phyloP scores from a whole-genome alignment of 352 stramenopile species.

The Phytopythium sindhum region DNA sequence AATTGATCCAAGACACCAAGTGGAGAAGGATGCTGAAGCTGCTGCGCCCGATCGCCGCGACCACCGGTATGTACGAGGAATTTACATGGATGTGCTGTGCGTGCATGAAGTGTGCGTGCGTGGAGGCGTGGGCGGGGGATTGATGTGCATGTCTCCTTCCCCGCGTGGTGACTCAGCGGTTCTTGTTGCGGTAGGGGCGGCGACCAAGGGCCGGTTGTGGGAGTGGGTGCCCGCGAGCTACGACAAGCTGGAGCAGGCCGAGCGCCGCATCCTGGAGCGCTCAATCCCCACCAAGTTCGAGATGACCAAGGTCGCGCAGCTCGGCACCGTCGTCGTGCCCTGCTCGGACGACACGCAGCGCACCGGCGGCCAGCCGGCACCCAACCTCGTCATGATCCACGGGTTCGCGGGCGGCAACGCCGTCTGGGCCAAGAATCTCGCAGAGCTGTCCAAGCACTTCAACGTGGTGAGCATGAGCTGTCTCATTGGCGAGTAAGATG shows the following conservation, averaged over 20 bases:
- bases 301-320: constrained; percentile 75
- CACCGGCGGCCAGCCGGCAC: constrained; percentile 18
- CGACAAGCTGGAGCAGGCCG: constrained; percentile 49
- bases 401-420: constrained; percentile 78
- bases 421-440: constrained; percentile 83
- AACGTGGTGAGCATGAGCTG: constrained; percentile 58
- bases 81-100: not conserved
- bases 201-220: constrained; percentile 57
- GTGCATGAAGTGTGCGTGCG: not conserved
- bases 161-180: constrained; percentile 26
- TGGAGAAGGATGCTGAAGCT: constrained; percentile 22
- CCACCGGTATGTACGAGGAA: constrained; percentile 22
- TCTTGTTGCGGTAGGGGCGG: constrained; percentile 48
- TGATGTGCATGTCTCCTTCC: constrained; percentile 6
- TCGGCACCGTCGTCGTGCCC: constrained; percentile 78
- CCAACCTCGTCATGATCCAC: constrained; percentile 81
- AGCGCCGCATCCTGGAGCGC: constrained; percentile 58
- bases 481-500: not conserved
- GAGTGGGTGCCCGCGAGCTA: constrained; percentile 78
- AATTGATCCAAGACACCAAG: not conserved
- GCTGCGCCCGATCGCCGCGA: constrained; percentile 24
- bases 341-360: constrained; percentile 47
- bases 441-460: constrained; percentile 69
- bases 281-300: constrained; percentile 48
- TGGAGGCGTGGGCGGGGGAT: not conserved